Evolutionary conservation across 2,329 filamentous ascomycete species (phyloP), one percentile per base, ranked within the genome.

Genomic region (Coniella vitis): DNA sequence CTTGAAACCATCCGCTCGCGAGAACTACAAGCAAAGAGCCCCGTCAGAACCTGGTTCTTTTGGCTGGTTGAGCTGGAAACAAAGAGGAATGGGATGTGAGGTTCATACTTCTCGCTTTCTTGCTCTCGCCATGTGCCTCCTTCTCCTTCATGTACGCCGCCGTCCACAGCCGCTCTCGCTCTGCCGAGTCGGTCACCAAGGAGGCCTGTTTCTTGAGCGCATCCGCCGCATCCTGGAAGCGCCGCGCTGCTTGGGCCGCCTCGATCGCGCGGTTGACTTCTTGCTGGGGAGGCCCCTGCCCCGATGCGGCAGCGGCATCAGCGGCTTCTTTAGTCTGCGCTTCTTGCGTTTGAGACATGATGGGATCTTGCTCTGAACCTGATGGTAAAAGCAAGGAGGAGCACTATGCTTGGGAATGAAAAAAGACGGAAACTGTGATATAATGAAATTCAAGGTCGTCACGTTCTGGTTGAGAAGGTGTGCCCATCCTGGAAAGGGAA

Each of bases 61-160:
- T n/a, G n/a, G n/a, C n/a, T n/a, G n/a, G n/a, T n/a, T n/a, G n/a
- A n/a, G n/a, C n/a, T n/a, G n/a, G n/a, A n/a, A n/a, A n/a, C n/a
- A n/a, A n/a, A n/a, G n/a, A n/a, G n/a, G n/a, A n/a, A n/a, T n/a
- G n/a, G n/a, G n/a, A n/a, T n/a, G n/a, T n/a, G 9, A 25, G 14
- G 16, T 17, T n/a, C 3, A 47, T 14, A 53, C 51, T 38, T 35
- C 51, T 50, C 20, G 51, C 51, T 39, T 53, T 53, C 36, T 50
- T 50, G 38, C 51, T 53, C 36, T 53, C 51, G 8, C 51, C 51
- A 16, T 53, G 51, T 7, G 51, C 51, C 31, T 50, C 51, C 29
- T 53, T 53, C 36, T 53, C 51, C 39, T 53, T 53, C n/a, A 38
- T 32, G 9, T 53, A 53, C 10, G 44, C 51, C n/a, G 51, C 46